phyloP scores from a whole-genome alignment of 2,329 filamentous ascomycete species.

The Aspergillus vadensis region DNA sequence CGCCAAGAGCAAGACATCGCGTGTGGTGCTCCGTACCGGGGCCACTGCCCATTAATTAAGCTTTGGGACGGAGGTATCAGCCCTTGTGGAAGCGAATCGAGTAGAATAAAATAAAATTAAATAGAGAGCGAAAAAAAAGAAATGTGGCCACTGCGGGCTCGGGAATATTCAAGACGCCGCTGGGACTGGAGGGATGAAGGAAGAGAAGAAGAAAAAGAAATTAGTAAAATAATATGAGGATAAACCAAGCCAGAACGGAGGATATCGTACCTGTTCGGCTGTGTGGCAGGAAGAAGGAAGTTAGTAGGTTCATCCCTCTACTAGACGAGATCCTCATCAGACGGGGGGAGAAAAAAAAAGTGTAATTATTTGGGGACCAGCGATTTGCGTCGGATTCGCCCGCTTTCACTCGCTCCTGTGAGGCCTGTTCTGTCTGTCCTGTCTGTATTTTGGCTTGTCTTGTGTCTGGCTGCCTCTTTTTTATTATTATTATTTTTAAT shows the following conservation, averaged over 20 bases:
- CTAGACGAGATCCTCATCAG: background rate
- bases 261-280: slow-evolving; percentile 4
- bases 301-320: background rate
- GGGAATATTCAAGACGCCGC: slow-evolving; percentile 15
- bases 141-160: slow-evolving; percentile 18
- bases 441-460: background rate
- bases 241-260: background rate
- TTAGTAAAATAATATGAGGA: background rate
- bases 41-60: slow-evolving; percentile 28
- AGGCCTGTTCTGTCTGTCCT: too few species aligned
- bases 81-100: slow-evolving; percentile 23
- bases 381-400: slow-evolving; percentile 4
- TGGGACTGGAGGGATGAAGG: background rate
- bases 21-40: slow-evolving; percentile 14
- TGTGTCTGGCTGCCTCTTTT: background rate
- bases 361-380: background rate
- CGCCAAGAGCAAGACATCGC: slow-evolving; percentile 12
- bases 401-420: background rate
- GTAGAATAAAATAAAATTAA: too few species aligned
- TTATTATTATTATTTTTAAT: background rate
- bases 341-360: background rate
- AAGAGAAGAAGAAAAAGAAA: background rate
- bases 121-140: background rate
- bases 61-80: slow-evolving; percentile 28
- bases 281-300: background rate